phyloP scores from a whole-genome alignment of 2,329 filamentous ascomycete species.

The Pseudogymnoascus sp. region DNA sequence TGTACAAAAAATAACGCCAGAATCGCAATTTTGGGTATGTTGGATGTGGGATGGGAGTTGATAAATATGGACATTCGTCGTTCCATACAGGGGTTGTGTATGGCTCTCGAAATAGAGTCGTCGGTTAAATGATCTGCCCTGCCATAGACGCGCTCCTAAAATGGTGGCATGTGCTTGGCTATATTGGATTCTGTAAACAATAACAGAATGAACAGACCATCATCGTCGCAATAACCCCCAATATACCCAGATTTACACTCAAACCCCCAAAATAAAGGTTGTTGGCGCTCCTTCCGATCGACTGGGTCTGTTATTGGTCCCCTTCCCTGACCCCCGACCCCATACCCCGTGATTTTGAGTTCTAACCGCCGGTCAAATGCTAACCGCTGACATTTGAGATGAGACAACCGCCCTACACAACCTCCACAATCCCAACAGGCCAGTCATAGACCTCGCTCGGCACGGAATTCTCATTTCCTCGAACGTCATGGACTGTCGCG shows the following conservation, averaged over 20 bases:
- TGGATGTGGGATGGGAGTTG: constrained; percentile 1
- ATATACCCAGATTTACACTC: not conserved
- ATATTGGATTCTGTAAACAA: constrained; percentile 10
- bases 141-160: constrained; percentile 6
- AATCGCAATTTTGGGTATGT: not conserved
- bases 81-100: not conserved
- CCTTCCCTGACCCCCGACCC: not conserved
- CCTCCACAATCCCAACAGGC: not conserved
- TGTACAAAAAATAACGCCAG: not conserved
- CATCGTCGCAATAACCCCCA: constrained; percentile 1
- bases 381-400: constrained; percentile 13
- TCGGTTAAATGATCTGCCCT: constrained; percentile 11
- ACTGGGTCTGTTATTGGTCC: constrained; percentile 2
- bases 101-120: constrained; percentile 1
- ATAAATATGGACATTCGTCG: not conserved
- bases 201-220: not conserved
- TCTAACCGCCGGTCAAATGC: constrained; percentile 10
- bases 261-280: not conserved
- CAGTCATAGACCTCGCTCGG: not conserved
- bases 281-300: not conserved
- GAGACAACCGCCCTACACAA: constrained; percentile 11
- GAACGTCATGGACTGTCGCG: constrained; percentile 5
- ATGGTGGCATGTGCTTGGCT: constrained; percentile 8
- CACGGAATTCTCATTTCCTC: not conserved
- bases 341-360: constrained; percentile 6